Percentiles rank a stretch among this genome's conserved stretches.
phyloP scores from a whole-genome alignment of 345 rosid species.

The Citrus unshiu region DNA sequence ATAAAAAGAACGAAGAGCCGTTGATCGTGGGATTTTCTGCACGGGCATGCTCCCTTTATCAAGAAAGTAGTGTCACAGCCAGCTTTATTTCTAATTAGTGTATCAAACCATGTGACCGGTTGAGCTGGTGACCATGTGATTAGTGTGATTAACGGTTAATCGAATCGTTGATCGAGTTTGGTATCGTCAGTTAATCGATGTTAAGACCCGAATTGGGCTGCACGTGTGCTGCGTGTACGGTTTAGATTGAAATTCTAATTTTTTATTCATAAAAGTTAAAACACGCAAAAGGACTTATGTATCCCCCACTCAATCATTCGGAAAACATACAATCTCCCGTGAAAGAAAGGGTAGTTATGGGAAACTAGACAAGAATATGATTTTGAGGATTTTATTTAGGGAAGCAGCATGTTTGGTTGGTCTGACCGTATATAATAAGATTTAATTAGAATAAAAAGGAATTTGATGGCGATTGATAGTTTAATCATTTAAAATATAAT shows the following conservation, averaged over 20 bases:
- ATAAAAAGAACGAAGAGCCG: conserved; percentile 1
- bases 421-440: neutral
- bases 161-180: conserved; percentile 14
- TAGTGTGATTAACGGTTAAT: conserved; percentile 9
- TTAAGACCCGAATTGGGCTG: conserved; percentile 22
- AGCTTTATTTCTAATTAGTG: neutral
- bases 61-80: conserved; percentile 5
- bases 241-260: neutral
- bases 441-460: conserved; percentile 7
- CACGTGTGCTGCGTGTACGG: conserved; percentile 29
- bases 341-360: conserved; percentile 10
- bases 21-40: conserved; percentile 22
- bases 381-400: conserved; percentile 1
- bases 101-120: conserved; percentile 46
- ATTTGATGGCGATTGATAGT: conserved; percentile 15
- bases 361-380: neutral
- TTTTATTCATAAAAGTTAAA: neutral
- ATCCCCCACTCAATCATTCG: neutral
- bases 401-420: conserved; percentile 39
- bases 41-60: conserved; percentile 43
- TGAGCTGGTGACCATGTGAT: conserved; percentile 67
- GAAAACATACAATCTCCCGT: neutral
- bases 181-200: conserved; percentile 22
- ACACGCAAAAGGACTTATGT: neutral
- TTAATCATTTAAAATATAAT: conserved; percentile 28